Evolutionary conservation across 768 basidiomycete genomes (phyloP), one percentile per base, ranked within the genome.

Genomic region (Tricholoma saponaceum): DNA sequence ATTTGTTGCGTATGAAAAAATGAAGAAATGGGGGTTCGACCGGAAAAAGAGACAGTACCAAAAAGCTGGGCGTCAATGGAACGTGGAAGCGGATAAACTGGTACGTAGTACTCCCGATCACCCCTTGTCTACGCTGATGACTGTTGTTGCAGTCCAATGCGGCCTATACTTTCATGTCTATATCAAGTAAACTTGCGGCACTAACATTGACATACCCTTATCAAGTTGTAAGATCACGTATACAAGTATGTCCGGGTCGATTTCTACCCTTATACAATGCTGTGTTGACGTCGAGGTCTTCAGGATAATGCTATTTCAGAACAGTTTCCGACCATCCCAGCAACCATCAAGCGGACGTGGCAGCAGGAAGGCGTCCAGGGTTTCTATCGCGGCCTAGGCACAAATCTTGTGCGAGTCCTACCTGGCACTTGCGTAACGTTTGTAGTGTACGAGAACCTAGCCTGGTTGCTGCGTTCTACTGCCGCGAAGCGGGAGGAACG

Each of bases 361-460:
- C 69, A 74, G 32, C 77, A 86, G 57, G 95, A 97, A 69, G 90
- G 95, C 10, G 41, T 88, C 14, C 74, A 77, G 49, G 96, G 93
- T 1, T 98, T 98, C 70, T 99, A 98, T 73, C 90, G 95, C 51
- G 97, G 97, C 1, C 80, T 99, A 7, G 95, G 87, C 2, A 95
- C 93, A 25, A 98, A 98, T 67, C 81, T 97, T 23, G 85, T 99
- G 12, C 84, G 97, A 13, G 95, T 99, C 51, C 80, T 98, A 14
- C 97, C 97, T 0, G 97, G 96, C 26, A 98, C 96, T 3, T 98
- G 96, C 69, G 90, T 98, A 47, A 98, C 96, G 4, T 97, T 98
- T 63, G 96, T 98, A 37, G 95, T 98, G 18, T 99, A 98, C 69
- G 97, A 94, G 69, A 94, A 94, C 62, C 69, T 94, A 55, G 91